Base-by-base conservation (phyloP, 768 basidiomycete species). In the Hericium coralloides region DNA sequence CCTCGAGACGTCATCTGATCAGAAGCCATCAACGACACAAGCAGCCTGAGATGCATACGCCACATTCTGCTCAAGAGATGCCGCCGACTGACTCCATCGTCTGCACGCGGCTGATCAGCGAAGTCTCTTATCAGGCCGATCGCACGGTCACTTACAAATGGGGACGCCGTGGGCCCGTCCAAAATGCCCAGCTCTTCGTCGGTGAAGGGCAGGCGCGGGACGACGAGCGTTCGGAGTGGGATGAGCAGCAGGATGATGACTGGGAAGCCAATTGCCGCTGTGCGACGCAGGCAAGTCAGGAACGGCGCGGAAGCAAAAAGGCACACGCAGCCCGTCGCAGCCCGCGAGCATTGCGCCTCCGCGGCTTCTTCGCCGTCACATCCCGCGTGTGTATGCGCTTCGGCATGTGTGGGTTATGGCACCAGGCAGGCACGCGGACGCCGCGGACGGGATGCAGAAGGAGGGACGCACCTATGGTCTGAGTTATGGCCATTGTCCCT, bases 241-340 rank as follows among this genome's bases (percentile, higher is more conserved):
- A 95, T 76, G 14, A 97, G 77, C 39, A 91, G 69, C 67, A 90
- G 80, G 65, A 95, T 94, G 64, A 97, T 82, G 52, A 95, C 77
- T 0, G 94, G 92, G 68, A 97, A 97, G 0, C 87, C 92, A 58
- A 95, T 92, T 4, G 92, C 92, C 43, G 89, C 93, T 85, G 56
- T 18, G 10, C 23, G 20, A 9, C 26, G 20, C 52, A 50, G 37
- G 12, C 31, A 53, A 17, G 12, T 37, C 20, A 20, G 20, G 17
- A 20, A 41, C 20, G 38, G 25, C 17, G 17, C 9, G 18, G 39
- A 47, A 25, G 10, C 20, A 43, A 23, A 38, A 43, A 52, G 17
- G 43, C 23, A 12, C 15, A 51, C 49, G 17, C 20, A 10, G 38
- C 52, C 37, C 55, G 26, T 25, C 15, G 54, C 14, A 7, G n/a